phyloP scores from a whole-genome alignment of 225 moss, liverwort and hornwort species.

The Polytrichum commune region DNA sequence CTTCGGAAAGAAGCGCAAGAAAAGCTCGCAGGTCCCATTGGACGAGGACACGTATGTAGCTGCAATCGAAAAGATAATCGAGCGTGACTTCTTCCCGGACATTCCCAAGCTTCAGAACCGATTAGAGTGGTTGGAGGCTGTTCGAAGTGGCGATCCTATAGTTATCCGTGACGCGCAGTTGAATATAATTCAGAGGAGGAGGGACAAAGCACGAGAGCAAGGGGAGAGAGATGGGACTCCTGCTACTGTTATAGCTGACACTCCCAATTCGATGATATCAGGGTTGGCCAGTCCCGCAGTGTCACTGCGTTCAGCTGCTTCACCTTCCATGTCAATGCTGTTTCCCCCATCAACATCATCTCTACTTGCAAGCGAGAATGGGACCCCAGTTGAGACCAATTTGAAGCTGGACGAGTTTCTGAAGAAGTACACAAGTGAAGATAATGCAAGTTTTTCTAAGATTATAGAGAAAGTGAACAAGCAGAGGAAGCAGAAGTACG shows the following conservation, averaged over 20 bases:
- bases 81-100: constrained; percentile 96
- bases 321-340: constrained; percentile 65
- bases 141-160: constrained; percentile 83
- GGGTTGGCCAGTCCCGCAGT: constrained; percentile 72
- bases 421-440: constrained; percentile 89
- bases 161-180: constrained; percentile 89
- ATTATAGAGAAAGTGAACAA: constrained; percentile 91
- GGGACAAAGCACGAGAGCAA: constrained; percentile 69
- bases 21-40: constrained; percentile 52
- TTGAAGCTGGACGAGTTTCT: constrained; percentile 83
- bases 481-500: constrained; percentile 71
- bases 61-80: constrained; percentile 93
- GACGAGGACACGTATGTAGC: constrained; percentile 97
- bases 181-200: constrained; percentile 78
- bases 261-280: constrained; percentile 75
- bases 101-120: constrained; percentile 97
- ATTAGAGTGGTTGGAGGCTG: constrained; percentile 92
- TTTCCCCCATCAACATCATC: constrained; percentile 14
- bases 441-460: constrained; percentile 89
- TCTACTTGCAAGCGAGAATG: constrained; percentile 29
- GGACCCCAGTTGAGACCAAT: constrained; percentile 54
- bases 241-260: constrained; percentile 46
- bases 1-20: constrained; percentile 62
- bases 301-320: constrained; percentile 55
- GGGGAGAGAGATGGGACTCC: constrained; percentile 66